Base-by-base conservation (phyloP, 2,329 filamentous ascomycete genomes). In the Curvularia spicifera region DNA sequence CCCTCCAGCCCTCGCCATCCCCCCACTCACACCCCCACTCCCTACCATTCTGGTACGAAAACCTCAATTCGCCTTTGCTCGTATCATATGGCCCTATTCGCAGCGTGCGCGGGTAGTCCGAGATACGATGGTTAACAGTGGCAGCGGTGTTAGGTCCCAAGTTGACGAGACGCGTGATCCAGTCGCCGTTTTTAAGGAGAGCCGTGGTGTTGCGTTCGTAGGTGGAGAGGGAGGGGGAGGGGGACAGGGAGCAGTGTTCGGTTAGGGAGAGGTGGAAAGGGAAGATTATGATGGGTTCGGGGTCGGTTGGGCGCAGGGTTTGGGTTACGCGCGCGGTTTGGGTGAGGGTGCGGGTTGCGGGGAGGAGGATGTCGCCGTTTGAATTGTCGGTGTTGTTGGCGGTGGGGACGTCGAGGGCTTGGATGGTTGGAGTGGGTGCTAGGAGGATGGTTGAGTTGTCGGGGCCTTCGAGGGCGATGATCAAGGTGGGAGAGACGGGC, bases 251-350 rank as follows among this genome's bases (percentile, higher is more conserved):
- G 29, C 62, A 65, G 55, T 31, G 54, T 13, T 61, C 52, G 15
- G 63, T 48, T 9, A 62, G 15, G 2, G 53, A 39, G 13, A 65
- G 22, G 56, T 65, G 57, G 42, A 66, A 69, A 39, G 66, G 58
- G 5, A 65, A 44, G 52, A 66, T 58, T n/a, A 53, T 40, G n/a
- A 58, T 58, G 43, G 56, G 47, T 20, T 51, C 44, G 3, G 53
- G 40, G 44, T 43, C 31, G 7, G 12, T 8, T 31, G 46, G 49
- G 45, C 44, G 53, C 15, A 40, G 7, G n/a, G 40, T 40, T 31
- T 59, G 50, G 20, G 33, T 45, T 29, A 57, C 33, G 9, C 28
- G 26, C 5, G 57, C 31, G 18, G 42, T 45, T 18, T 54, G 45
- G 2, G 40, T 42, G 2, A 44, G 28, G 44, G 44, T 47, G 10